Conservation (phyloP, 306 rosid genomes). For the Luffa acutangula region DNA sequence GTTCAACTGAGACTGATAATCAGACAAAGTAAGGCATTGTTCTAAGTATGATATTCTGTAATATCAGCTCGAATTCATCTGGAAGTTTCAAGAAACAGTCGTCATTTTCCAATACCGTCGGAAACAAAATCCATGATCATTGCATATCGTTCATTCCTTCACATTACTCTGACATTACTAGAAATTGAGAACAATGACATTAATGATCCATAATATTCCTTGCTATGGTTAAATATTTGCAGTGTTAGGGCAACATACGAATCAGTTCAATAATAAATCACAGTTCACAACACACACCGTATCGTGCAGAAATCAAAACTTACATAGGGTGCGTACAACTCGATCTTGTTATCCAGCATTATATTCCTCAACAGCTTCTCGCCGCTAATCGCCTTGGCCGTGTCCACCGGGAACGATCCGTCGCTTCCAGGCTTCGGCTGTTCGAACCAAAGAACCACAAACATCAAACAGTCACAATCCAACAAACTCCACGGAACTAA, state of each 20-base stretch:
- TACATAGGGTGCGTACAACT: conserved; percentile 91
- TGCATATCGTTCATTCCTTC: neutral
- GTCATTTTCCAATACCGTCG: neutral
- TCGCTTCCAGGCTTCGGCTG: conserved; percentile 64
- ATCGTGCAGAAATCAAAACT: conserved; percentile 14
- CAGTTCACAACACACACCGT: neutral
- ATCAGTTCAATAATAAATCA: neutral
- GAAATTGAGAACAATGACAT: neutral
- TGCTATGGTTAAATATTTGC: neutral
- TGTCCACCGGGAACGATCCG: conserved; percentile 57
- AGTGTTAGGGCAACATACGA: neutral
- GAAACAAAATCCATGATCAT: neutral
- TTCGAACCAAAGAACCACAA: conserved; percentile 4
- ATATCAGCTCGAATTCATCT: neutral
- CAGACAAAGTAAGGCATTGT: neutral
- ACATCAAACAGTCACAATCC: neutral
- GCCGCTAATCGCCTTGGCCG: conserved; percentile 55
- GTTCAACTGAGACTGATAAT: neutral
- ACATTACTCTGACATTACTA: neutral
- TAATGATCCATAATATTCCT: neutral
- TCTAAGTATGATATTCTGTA: neutral
- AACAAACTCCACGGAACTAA: neutral
- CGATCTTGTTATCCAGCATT: conserved; percentile 77
- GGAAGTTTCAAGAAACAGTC: neutral
- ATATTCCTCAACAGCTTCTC: conserved; percentile 75